phyloP scores from a whole-genome alignment of 805 yeast genomes.

The Wickerhamiella azyma region DNA sequence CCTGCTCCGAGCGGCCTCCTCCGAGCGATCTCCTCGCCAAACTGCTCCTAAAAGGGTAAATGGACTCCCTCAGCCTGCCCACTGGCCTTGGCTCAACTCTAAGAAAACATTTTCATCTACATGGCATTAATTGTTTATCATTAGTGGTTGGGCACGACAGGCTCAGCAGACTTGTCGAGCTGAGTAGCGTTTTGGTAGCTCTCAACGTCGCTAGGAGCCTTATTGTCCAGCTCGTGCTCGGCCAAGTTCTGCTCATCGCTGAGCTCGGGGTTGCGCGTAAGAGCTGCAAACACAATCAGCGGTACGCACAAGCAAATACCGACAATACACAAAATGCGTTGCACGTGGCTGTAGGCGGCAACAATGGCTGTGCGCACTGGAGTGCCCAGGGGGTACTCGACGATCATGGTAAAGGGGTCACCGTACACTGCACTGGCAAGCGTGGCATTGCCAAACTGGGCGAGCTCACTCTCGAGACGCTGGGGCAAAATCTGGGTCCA shows the following conservation, averaged over 20 bases:
- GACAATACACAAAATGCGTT: neutral
- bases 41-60: too few relatives aligned
- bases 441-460: slow-evolving; percentile 6
- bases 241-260: neutral
- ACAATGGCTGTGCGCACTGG: neutral
- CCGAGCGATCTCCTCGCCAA: too few relatives aligned
- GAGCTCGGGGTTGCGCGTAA: neutral
- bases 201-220: neutral
- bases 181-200: neutral
- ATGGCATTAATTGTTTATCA: too few relatives aligned
- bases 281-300: neutral
- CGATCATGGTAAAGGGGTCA: neutral
- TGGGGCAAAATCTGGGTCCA: slow-evolving; percentile 50
- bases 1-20: too few relatives aligned
- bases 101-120: too few relatives aligned
- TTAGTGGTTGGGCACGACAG: too few relatives aligned
- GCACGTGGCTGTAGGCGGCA: neutral
- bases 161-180: too few relatives aligned
- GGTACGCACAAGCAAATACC: neutral
- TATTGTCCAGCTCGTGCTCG: neutral
- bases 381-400: neutral
- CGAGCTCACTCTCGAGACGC: slow-evolving; percentile 28
- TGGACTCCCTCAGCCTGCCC: too few relatives aligned
- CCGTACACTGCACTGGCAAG: neutral
- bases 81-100: too few relatives aligned